Conservation (phyloP, 306 rosid species). For the Prunus padus region DNA sequence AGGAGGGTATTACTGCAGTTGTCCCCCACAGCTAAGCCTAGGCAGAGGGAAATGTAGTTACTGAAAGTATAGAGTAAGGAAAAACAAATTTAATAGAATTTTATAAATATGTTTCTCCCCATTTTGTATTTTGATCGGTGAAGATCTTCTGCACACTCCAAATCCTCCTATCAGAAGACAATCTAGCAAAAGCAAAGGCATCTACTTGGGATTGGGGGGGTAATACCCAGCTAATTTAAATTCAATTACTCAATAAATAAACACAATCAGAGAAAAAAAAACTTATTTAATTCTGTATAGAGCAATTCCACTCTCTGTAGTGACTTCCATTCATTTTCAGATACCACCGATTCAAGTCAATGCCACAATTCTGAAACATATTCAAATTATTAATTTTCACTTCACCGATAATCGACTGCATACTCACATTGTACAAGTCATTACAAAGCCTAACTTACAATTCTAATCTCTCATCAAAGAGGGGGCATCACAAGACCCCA, state of each 20-base stretch:
- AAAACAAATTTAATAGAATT: conserved; percentile 3
- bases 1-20: not conserved
- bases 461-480: conserved; percentile 33
- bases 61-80: not conserved
- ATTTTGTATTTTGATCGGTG: not conserved
- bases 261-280: not conserved
- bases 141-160: not conserved
- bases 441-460: conserved; percentile 35
- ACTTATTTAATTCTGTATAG: not conserved
- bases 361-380: conserved; percentile 19
- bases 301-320: not conserved
- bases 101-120: not conserved
- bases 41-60: not conserved
- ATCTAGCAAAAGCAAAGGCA: conserved; percentile 14
- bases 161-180: not conserved
- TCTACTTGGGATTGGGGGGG: not conserved
- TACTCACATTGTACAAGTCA: conserved; percentile 28
- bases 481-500: conserved; percentile 49
- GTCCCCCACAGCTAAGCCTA: conserved; percentile 4
- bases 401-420: conserved; percentile 19
- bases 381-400: conserved; percentile 29
- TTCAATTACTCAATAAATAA: conserved; percentile 11
- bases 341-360: conserved; percentile 9
- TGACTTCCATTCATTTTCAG: conserved; percentile 22
- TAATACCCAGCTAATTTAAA: not conserved